These are phyloP conservation scores for Candida khao-thaluensis DNA, from an alignment of 805 yeast genomes.

Conservation along the genomic window DNA sequence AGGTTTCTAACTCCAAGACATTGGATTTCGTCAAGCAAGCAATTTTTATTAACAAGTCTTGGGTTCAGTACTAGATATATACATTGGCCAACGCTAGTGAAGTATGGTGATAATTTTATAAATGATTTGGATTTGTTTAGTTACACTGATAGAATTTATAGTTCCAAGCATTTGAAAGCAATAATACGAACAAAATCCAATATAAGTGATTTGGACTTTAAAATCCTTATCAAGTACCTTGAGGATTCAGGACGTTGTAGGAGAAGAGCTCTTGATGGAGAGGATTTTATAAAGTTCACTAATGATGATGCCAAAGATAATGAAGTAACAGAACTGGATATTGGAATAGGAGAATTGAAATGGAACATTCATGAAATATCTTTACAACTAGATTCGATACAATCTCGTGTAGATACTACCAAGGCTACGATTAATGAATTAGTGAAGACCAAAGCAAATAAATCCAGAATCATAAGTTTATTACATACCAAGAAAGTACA, in stretches of 20 bases:
- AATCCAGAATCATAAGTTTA: constrained; percentile 17
- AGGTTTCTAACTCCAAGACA: constrained; percentile 11
- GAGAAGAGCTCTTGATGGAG: constrained; percentile 4
- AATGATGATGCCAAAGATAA: constrained; percentile 4
- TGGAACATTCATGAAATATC: constrained; percentile 20
- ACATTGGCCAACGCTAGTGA: constrained; percentile 9
- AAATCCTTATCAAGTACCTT: constrained; percentile 26
- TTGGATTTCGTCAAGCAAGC: constrained; percentile 8
- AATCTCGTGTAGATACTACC: constrained; percentile 17
- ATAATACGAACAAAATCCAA: constrained; percentile 6
- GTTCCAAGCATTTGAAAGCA: not conserved
- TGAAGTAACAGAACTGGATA: constrained; percentile 28
- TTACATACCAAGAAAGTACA: constrained; percentile 9
- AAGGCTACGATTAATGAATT: constrained; percentile 18
- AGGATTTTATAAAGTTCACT: constrained; percentile 22
- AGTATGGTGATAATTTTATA: constrained; percentile 7
- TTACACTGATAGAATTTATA: constrained; percentile 12
- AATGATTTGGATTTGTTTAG: constrained; percentile 3
- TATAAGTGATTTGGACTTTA: constrained; percentile 22
- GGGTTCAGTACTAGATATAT: constrained; percentile 10
- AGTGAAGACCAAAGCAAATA: constrained; percentile 17
- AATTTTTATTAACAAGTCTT: not conserved
- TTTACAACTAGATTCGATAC: constrained; percentile 17
- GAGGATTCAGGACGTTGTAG: constrained; percentile 20
- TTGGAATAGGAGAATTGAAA: constrained; percentile 29